phyloP scores from a whole-genome alignment of 1,139 yeast species.

The Candida glucosophila region DNA sequence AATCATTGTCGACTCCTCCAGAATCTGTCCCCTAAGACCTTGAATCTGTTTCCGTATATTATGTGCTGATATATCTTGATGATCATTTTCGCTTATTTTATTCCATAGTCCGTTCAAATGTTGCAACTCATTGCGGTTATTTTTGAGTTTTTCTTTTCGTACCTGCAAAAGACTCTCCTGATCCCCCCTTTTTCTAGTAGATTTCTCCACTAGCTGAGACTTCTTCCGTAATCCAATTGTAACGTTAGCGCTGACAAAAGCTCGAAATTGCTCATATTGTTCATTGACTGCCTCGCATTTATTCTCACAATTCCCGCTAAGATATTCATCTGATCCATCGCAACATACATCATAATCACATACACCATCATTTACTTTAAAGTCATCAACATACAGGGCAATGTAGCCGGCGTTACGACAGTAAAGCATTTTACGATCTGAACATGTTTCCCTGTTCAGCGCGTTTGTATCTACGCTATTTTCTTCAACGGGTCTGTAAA shows the following conservation, averaged over 20 bases:
- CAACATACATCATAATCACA: constrained; percentile 90
- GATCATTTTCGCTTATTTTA: constrained; percentile 3
- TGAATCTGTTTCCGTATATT: constrained; percentile 3
- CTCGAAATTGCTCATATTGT: constrained; percentile 19
- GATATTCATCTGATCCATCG: constrained; percentile 84
- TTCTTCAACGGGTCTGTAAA: no score
- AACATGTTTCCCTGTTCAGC: background rate
- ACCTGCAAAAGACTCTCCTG: constrained; percentile 19
- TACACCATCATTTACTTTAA: constrained; percentile 76
- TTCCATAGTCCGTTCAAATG: constrained; percentile 18
- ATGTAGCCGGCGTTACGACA: constrained; percentile 72
- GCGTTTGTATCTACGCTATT: no score
- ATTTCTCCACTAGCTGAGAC: constrained; percentile 17
- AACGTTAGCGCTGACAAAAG: constrained; percentile 9
- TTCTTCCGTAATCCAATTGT: constrained; percentile 16
- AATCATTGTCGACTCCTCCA: constrained; percentile 14
- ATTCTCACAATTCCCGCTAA: constrained; percentile 41
- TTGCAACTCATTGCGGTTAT: constrained; percentile 3
- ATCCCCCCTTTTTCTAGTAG: constrained; percentile 9
- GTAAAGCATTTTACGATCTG: constrained; percentile 46
- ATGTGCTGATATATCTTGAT: constrained; percentile 1
- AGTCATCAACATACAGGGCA: constrained; percentile 49
- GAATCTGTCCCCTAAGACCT: constrained; percentile 10
- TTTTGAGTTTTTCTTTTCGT: no score
- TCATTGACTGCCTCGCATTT: constrained; percentile 43